Evolutionary conservation across 1,284 basidiomycete genomes (phyloP).

Genomic region (Dichomitus squalens): DNA sequence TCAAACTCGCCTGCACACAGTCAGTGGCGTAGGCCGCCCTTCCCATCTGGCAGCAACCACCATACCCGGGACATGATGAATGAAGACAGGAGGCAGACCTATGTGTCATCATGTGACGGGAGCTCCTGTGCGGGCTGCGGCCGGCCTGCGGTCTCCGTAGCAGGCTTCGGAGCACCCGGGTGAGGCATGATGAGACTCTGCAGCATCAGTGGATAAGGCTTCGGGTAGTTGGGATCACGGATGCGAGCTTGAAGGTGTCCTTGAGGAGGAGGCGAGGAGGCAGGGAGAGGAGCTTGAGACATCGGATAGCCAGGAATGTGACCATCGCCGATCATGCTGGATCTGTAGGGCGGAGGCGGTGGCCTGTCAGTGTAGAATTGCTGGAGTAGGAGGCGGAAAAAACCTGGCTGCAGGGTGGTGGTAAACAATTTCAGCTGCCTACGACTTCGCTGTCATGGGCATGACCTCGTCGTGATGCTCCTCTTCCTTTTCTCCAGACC

Average conservation of each 20-base stretch:
- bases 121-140: slow-evolving; percentile 22
- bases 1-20: slow-evolving; percentile 68
- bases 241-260: slow-evolving; percentile 36
- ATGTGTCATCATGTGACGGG: slow-evolving; percentile 5
- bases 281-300: slow-evolving; percentile 4
- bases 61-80: slow-evolving; percentile 37
- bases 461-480: slow-evolving; percentile 27
- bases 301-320: not conserved
- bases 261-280: slow-evolving; percentile 5
- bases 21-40: slow-evolving; percentile 39
- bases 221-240: slow-evolving; percentile 21
- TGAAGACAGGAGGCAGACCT: slow-evolving; percentile 27
- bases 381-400: slow-evolving; percentile 12
- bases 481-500: not conserved
- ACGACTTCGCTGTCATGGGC: slow-evolving; percentile 17
- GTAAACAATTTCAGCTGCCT: slow-evolving; percentile 14
- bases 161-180: slow-evolving; percentile 69
- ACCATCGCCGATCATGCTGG: not conserved
- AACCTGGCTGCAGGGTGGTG: not conserved
- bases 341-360: slow-evolving; percentile 20
- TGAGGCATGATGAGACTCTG: slow-evolving; percentile 69
- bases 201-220: slow-evolving; percentile 21
- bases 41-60: slow-evolving; percentile 28
- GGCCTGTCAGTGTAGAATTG: slow-evolving; percentile 8
- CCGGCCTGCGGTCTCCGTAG: slow-evolving; percentile 44